These are phyloP conservation scores for Phoma sp. DNA, from an alignment of 2,329 filamentous ascomycete species.

Conservation along the genomic window DNA sequence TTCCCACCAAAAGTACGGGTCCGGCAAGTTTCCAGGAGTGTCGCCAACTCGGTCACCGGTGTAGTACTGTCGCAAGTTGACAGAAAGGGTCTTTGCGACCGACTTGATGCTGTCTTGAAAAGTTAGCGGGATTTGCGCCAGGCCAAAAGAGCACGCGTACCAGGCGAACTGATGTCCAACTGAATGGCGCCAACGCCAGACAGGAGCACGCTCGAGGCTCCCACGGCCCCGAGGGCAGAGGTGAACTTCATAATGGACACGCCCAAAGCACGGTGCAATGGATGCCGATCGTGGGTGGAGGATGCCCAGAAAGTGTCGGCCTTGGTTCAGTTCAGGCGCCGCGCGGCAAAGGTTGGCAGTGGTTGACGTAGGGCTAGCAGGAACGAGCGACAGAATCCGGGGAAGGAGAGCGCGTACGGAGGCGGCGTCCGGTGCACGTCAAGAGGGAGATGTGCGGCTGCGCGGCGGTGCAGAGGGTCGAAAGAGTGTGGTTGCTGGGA, in stretches of 20 bases:
- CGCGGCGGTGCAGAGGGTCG: constrained; percentile 8
- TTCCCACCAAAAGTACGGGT: constrained; percentile 56
- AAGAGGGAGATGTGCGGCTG: constrained; percentile 6
- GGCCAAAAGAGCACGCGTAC: constrained; percentile 26
- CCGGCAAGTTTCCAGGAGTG: constrained; percentile 63
- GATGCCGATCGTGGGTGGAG: constrained; percentile 11
- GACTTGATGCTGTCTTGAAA: constrained; percentile 66
- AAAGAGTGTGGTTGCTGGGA: constrained; percentile 18
- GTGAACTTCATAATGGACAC: constrained; percentile 45
- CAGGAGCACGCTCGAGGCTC: constrained; percentile 41
- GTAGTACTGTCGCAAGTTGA: constrained; percentile 70
- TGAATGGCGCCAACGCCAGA: constrained; percentile 43
- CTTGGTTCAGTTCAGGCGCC: constrained; percentile 20
- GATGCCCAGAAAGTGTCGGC: constrained; percentile 35
- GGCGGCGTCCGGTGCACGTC: constrained; percentile 3
- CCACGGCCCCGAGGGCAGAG: constrained; percentile 39
- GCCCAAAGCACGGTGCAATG: constrained; percentile 18
- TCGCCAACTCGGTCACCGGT: constrained; percentile 67
- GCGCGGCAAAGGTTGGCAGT: constrained; percentile 18
- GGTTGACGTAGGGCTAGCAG: constrained; percentile 31
- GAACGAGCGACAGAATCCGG: constrained; percentile 40
- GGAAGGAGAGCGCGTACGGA: constrained; percentile 20
- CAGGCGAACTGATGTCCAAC: constrained; percentile 37
- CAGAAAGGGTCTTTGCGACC: constrained; percentile 67
- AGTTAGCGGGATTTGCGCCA: constrained; percentile 20